phyloP scores from a whole-genome alignment of 2,329 filamentous ascomycete genomes.

The Cordyceps pruinosa region DNA sequence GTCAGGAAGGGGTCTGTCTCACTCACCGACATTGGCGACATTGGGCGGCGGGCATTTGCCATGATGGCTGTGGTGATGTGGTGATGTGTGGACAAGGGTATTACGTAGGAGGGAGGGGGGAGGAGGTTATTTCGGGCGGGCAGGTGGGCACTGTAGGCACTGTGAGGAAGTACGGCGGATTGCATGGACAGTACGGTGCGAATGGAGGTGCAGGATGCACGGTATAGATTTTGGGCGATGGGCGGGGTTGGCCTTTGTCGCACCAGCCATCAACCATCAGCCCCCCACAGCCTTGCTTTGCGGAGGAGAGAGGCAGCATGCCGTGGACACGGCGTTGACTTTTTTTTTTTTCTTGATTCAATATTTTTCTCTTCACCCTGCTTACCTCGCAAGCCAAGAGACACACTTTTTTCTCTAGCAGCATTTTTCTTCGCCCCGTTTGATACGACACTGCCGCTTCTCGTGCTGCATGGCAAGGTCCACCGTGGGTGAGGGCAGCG shows the following conservation, averaged over 20 bases:
- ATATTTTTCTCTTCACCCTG: background rate
- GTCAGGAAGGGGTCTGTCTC: background rate
- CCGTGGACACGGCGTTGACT: background rate
- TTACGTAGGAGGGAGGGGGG: background rate
- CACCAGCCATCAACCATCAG: too few relatives aligned
- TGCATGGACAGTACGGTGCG: background rate
- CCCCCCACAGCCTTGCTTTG: background rate
- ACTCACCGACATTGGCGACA: too few relatives aligned
- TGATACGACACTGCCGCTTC: background rate
- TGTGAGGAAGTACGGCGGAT: background rate
- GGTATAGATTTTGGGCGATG: slow-evolving; percentile 7
- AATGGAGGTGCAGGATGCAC: background rate
- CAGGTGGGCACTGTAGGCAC: background rate
- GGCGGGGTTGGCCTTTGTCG: background rate
- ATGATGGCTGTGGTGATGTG: background rate
- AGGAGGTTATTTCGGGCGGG: background rate
- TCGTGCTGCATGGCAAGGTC: background rate
- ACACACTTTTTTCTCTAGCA: background rate
- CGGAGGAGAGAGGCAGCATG: background rate
- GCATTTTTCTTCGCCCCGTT: background rate
- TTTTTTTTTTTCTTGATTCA: background rate
- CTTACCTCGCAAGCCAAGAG: background rate
- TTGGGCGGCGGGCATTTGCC: background rate
- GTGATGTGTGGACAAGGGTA: background rate
- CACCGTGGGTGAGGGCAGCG: background rate